Percentiles rank a stretch among this genome's conserved stretches.
Evolutionary conservation across 257 asterid genomes (phyloP).

Genomic region (Parsonsia alboflavescens): DNA sequence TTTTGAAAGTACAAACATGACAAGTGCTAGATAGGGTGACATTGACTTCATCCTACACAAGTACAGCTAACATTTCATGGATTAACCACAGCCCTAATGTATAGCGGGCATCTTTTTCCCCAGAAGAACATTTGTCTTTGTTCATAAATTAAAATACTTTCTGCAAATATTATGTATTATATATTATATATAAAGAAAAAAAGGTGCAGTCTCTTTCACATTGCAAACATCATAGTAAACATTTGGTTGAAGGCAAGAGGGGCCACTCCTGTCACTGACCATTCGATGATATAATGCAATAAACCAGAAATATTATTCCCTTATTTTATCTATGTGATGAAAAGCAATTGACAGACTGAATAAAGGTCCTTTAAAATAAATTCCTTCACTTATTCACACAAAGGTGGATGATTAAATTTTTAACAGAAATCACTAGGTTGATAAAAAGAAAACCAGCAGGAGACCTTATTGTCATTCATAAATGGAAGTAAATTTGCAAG

Average conservation of each 20-base stretch:
- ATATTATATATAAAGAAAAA: background rate
- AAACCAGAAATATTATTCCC: background rate
- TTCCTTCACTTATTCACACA: background rate
- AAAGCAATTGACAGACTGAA: background rate
- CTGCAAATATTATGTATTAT: background rate
- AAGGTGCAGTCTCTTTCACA: background rate
- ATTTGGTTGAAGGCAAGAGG: background rate
- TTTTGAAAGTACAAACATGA: background rate
- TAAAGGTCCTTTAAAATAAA: background rate
- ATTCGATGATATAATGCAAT: background rate
- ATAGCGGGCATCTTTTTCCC: background rate
- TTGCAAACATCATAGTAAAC: background rate
- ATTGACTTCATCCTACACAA: background rate
- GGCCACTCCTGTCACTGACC: background rate
- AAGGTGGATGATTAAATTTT: background rate
- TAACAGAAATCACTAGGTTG: background rate
- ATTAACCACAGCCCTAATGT: background rate
- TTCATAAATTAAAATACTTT: background rate
- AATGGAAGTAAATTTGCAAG: background rate
- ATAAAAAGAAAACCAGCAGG: background rate
- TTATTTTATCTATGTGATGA: background rate
- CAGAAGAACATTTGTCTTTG: background rate
- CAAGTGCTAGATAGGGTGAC: background rate
- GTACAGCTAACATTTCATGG: background rate
- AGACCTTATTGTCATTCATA: background rate